These are phyloP conservation scores for Didymella lethalis DNA, from an alignment of 2,329 filamentous ascomycete species.

Conservation along the genomic window DNA sequence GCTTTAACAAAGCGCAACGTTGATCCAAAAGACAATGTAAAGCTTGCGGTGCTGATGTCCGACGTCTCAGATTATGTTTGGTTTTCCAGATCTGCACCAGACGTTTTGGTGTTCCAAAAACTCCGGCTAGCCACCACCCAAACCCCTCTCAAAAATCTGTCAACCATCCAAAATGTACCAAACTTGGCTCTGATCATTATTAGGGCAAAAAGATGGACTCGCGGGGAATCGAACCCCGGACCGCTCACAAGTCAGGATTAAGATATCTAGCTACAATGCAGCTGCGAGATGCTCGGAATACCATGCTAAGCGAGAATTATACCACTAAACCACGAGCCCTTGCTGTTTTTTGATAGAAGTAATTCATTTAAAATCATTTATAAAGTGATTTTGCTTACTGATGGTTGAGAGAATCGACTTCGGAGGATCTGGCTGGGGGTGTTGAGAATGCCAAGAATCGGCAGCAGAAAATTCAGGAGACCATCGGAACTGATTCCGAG, in stretches of 20 bases:
- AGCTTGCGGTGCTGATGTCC: too few species aligned
- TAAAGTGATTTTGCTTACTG: neutral
- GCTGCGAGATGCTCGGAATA: neutral
- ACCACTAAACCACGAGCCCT: neutral
- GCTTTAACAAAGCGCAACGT: neutral
- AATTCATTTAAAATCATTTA: fast-evolving
- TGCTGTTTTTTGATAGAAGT: neutral
- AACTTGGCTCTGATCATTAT: neutral
- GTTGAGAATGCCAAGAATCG: neutral
- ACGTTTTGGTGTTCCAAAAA: neutral
- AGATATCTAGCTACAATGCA: neutral
- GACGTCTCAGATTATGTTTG: neutral
- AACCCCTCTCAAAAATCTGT: neutral
- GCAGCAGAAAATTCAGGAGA: too few species aligned
- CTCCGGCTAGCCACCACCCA: neutral
- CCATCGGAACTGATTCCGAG: neutral
- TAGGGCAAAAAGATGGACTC: constrained; percentile 4
- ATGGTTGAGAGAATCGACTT: neutral
- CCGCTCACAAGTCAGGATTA: constrained; percentile 13
- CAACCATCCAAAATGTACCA: neutral
- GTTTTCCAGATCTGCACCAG: too few species aligned
- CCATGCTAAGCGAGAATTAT: neutral
- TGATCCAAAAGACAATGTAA: too few species aligned
- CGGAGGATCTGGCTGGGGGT: neutral
- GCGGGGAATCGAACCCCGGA: constrained; percentile 24